Base-by-base conservation (phyloP, 176 grass and related monocot species). In the Tillandsia fasciculata region DNA sequence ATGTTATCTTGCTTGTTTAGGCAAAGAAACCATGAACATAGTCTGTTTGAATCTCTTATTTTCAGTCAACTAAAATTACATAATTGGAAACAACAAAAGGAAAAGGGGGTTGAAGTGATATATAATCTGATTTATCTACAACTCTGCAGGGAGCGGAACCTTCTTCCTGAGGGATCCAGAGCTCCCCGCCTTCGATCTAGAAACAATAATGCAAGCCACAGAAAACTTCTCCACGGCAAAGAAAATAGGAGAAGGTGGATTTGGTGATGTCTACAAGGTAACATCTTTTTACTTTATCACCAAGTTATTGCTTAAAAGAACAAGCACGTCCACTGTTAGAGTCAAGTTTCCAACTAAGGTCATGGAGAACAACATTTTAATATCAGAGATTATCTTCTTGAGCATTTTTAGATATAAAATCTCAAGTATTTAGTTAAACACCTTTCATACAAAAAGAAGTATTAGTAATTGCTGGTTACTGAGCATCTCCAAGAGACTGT, bases 181-280 rank as follows among this genome's bases (percentile, higher is more conserved):
- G 22, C 56, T 79, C 52, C 77, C 77, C 65, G 68, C 71, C 61
- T 64, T 70, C 11, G 64, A 70, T 10, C n/a, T 83, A 3, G 63
- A 86, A 57, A 72, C 73, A 9, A 66, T 90, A 17, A 15, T 50
- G 2, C 10, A 61, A 42, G 56, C 87, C 33, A 90, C 87, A 13
- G 64, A 81, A 51, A 78, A 83, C 66, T 90, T 90, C 26, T 83
- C 83, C 1, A 52, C 57, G 29, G 9, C 0, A 13, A 83, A 86
- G 48, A 26, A 86, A 61, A 81, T 86, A 33, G 83, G 87, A 68
- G 51, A 75, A 78, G 83, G 87, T 12, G 83, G 83, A 7, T 90
- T 83, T 9, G 85, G 82, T 53, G 74, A 69, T 7, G 81, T 87
- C 63, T 85, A 80, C 67, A 84, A 80, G 88, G 85, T 91, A 79